Evolutionary conservation across 2,329 filamentous ascomycete species (phyloP).

Genomic region (Cytospora mali): DNA sequence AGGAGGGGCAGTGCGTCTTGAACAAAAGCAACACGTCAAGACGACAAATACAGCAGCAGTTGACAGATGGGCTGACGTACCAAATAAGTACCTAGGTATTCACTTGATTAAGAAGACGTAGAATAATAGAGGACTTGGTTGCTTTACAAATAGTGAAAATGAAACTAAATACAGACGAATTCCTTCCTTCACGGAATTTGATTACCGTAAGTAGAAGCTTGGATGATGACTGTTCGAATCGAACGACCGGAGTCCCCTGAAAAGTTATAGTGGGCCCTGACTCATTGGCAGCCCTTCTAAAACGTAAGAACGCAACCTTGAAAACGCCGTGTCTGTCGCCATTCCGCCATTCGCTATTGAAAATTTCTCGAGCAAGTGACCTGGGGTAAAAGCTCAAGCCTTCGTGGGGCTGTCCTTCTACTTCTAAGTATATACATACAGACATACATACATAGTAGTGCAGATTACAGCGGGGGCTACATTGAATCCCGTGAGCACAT

Average conservation of each 20-base stretch:
- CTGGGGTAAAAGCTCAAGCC: not conserved
- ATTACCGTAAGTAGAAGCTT: not conserved
- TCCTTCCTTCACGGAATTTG: not conserved
- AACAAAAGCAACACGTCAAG: not conserved
- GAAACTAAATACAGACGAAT: conserved; percentile 7
- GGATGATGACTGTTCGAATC: conserved; percentile 17
- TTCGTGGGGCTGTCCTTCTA: not conserved
- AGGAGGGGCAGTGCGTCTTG: not conserved
- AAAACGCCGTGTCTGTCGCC: not conserved
- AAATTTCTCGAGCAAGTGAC: conserved; percentile 18
- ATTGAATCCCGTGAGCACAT: not conserved
- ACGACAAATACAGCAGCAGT: not conserved
- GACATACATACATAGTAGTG: too few species aligned
- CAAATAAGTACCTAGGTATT: not conserved
- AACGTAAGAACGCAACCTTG: not conserved
- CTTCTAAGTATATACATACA: not conserved
- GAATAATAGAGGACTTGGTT: not conserved
- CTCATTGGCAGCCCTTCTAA: conserved; percentile 13
- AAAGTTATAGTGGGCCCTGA: conserved; percentile 18
- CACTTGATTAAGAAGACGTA: not conserved
- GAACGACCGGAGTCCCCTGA: not conserved
- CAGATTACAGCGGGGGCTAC: too few species aligned
- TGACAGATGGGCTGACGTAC: not conserved
- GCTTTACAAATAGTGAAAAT: not conserved
- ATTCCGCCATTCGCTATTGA: conserved; percentile 10